These are phyloP conservation scores for Saposhnikovia divaricata DNA, from an alignment of 129 eudicot genomes.

Conservation along the genomic window DNA sequence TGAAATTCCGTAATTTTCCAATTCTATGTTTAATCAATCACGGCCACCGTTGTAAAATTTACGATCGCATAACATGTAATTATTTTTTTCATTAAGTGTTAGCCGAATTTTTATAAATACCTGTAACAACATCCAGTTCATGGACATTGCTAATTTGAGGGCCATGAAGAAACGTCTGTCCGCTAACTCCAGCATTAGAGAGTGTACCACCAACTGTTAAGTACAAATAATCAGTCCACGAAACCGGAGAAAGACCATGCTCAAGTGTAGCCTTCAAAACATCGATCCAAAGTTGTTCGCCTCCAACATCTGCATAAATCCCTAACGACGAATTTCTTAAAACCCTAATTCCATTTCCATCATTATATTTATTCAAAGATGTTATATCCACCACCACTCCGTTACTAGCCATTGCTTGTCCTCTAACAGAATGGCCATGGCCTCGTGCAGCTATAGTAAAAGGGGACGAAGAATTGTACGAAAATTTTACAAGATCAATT, in stretches of 20 bases:
- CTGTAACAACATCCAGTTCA: conserved; percentile 84
- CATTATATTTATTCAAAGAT: conserved; percentile 12
- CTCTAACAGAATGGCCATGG: conserved; percentile 69
- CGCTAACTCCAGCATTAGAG: conserved; percentile 89
- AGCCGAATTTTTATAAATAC: conserved; percentile 18
- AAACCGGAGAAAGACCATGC: conserved; percentile 65
- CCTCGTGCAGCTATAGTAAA: conserved; percentile 61
- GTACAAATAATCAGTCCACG: conserved; percentile 96
- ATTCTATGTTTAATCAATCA: too few species aligned
- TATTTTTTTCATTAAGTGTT: too few species aligned
- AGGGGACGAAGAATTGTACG: conserved; percentile 39
- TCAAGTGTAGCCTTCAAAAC: conserved; percentile 46
- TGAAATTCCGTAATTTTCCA: too few species aligned
- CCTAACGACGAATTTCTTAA: conserved; percentile 39
- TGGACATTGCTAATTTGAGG: conserved; percentile 80
- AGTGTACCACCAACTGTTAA: conserved; percentile 83
- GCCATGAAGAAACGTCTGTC: conserved; percentile 67
- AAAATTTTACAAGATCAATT: conserved; percentile 36
- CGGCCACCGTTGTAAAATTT: too few species aligned
- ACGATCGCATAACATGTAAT: too few species aligned
- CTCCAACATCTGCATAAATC: conserved; percentile 75
- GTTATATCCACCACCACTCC: conserved; percentile 79
- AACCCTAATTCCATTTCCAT: conserved; percentile 37
- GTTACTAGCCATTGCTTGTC: conserved; percentile 64
- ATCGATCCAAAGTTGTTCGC: conserved; percentile 72